Base-by-base conservation (phyloP, 257 asterid species). In the Solanum phureja region DNA sequence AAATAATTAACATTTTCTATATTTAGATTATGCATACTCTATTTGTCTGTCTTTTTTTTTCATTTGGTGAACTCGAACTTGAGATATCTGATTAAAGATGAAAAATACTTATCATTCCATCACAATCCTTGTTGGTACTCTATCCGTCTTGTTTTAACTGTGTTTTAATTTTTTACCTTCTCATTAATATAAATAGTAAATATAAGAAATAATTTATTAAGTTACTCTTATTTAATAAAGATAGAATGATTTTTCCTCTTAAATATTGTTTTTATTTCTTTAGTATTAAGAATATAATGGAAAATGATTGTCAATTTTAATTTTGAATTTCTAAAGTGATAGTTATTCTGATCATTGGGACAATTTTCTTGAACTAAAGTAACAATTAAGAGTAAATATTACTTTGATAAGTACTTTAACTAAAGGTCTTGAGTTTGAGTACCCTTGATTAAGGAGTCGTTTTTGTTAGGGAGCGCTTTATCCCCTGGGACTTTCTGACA, bases 401-500 rank as follows among this genome's bases (percentile, higher is more conserved):
- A 6, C 62, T 16, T 52, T n/a, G 3, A 52, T 46, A 46, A 46
- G 19, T 13, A 12, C 7, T 16, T 49, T 49, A 49, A 14, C 8
- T 5, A 49, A 6, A 49, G 60, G 21, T 49, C 19, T 5, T 2
- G 7, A 2, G 60, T 5, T 14, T 0, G 60, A 49, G 8, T 49
- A 2, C 3, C 8, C 19, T 1, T 14, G 21, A 0, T 14, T 14
- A 49, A 49, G 1, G 60, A 49, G 60, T 49, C 8, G 0, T 0
- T 2, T 16, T 49, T 49, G 8, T 49, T 49, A 14, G 60, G 23
- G 1, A 16, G 8, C 23, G 60, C 1, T 16, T 16, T 14, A 16
- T 4, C 0, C 3, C 1, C 19, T 0, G 3, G 1, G 9, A 52
- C 4, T 16, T 16, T 2, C 3, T 6, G 0, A 52, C 62, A 18